These are phyloP conservation scores for Modicella reniformis DNA, from an alignment of 371 early-diverging fungal species.

Conservation along the genomic window DNA sequence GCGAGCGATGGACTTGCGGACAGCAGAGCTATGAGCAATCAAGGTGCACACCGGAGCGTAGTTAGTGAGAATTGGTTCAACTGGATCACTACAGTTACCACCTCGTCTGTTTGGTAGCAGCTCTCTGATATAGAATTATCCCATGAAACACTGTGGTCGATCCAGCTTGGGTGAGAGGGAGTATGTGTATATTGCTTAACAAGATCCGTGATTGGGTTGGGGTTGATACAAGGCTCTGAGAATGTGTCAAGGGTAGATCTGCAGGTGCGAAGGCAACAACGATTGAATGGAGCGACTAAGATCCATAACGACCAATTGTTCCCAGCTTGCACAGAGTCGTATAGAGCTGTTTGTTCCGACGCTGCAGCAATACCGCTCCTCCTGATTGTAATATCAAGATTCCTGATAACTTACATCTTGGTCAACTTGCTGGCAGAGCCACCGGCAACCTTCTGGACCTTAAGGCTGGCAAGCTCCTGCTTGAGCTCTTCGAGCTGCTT, in stretches of 20 bases:
- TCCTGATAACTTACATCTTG: constrained; percentile 73
- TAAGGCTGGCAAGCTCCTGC: constrained; percentile 89
- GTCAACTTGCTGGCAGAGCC: constrained; percentile 79
- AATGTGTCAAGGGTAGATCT: no score
- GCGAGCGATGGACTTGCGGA: constrained; percentile 92
- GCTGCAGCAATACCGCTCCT: background rate
- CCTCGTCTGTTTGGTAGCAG: background rate
- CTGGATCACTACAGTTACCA: background rate
- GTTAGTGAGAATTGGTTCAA: background rate
- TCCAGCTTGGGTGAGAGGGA: no score
- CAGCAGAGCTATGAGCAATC: constrained; percentile 63
- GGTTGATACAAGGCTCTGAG: no score
- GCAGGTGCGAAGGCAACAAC: no score
- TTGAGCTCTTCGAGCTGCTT: constrained; percentile 92
- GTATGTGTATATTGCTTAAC: no score
- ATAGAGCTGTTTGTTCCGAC: no score
- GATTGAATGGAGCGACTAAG: no score
- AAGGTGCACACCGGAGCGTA: background rate
- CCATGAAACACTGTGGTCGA: no score
- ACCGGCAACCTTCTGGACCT: constrained; percentile 91
- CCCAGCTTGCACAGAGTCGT: no score
- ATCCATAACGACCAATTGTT: no score
- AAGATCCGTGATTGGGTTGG: no score
- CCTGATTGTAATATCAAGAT: background rate
- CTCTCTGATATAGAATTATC: background rate